Conservation (phyloP, 2,329 filamentous ascomycete species). For the Dactylellina haptotyla region DNA sequence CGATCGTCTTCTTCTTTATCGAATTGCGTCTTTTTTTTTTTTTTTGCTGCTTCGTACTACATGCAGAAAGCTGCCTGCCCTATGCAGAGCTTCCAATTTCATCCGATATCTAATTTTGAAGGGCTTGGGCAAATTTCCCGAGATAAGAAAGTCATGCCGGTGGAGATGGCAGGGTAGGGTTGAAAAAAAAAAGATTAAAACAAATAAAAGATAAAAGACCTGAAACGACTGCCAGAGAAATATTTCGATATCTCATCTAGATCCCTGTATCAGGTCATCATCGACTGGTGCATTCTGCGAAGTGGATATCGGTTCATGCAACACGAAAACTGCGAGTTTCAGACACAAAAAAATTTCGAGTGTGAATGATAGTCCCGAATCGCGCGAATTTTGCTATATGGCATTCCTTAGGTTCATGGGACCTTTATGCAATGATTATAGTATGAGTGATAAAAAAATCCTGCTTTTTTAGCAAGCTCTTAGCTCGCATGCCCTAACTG, state of each 20-base stretch:
- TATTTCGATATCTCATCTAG: constrained; percentile 26
- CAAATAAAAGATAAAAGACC: background rate
- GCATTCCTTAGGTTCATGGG: constrained; percentile 35
- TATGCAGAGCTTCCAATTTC: constrained; percentile 34
- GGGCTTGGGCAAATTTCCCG: constrained; percentile 38
- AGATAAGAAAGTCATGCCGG: constrained; percentile 49
- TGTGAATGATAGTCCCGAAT: constrained; percentile 30
- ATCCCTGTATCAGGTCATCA: constrained; percentile 51
- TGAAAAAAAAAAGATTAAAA: background rate
- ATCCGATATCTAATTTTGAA: constrained; percentile 51
- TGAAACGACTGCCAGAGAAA: constrained; percentile 33
- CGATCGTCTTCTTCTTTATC: constrained; percentile 23
- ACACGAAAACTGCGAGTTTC: constrained; percentile 53
- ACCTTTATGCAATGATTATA: background rate
- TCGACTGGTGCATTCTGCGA: constrained; percentile 21
- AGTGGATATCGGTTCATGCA: constrained; percentile 50
- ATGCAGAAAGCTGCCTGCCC: background rate
- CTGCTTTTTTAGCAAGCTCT: constrained; percentile 26
- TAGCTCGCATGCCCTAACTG: constrained; percentile 23
- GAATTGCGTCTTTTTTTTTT: constrained; percentile 27
- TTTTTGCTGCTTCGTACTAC: background rate
- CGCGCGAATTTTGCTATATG: constrained; percentile 52
- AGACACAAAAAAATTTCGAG: constrained; percentile 21
- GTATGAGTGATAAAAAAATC: constrained; percentile 53
- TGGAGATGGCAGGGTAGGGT: background rate